A percentile compares a stretch with the other conserved stretches of the same genome.
These are phyloP conservation scores for Neurospora intermedia DNA, from an alignment of 495 filamentous ascomycete species.

Conservation along the genomic window DNA sequence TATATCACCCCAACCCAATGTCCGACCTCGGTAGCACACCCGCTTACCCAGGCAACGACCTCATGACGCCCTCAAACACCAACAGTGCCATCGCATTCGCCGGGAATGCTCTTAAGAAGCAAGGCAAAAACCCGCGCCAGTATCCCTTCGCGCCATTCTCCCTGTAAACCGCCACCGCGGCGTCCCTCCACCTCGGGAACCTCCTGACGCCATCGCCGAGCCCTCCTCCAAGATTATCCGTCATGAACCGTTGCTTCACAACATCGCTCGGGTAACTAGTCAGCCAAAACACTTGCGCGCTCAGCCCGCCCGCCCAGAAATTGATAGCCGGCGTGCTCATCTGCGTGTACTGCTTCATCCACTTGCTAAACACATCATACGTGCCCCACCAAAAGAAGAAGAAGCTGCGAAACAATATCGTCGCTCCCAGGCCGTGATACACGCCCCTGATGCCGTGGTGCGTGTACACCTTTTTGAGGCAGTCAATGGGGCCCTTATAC, in stretches of 20 bases:
- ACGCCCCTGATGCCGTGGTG: constrained; percentile 66
- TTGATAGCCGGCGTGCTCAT: constrained; percentile 74
- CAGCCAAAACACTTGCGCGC: constrained; percentile 89
- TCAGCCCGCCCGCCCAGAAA: constrained; percentile 93
- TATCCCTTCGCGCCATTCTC: constrained; percentile 70
- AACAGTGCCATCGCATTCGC: constrained; percentile 92
- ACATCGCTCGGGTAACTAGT: constrained; percentile 88
- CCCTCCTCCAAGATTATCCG: constrained; percentile 67
- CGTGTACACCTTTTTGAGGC: constrained; percentile 52
- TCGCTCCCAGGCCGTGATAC: constrained; percentile 76
- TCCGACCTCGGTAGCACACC: not conserved
- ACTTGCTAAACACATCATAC: constrained; percentile 71
- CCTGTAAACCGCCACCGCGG: constrained; percentile 61
- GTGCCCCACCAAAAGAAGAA: constrained; percentile 98
- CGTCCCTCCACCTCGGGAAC: constrained; percentile 71
- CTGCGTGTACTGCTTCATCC: constrained; percentile 53
- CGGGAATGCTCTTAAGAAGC: constrained; percentile 88
- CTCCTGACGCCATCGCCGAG: constrained; percentile 55
- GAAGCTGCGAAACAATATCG: constrained; percentile 77
- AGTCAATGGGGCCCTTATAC: constrained; percentile 83
- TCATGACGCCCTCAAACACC: constrained; percentile 89
- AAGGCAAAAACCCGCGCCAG: constrained; percentile 90
- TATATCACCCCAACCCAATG: not conserved
- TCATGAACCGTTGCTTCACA: constrained; percentile 97
- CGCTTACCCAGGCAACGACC: constrained; percentile 49